Evolutionary conservation across 768 basidiomycete species (phyloP).

Genomic region (Boletus rex-veris): DNA sequence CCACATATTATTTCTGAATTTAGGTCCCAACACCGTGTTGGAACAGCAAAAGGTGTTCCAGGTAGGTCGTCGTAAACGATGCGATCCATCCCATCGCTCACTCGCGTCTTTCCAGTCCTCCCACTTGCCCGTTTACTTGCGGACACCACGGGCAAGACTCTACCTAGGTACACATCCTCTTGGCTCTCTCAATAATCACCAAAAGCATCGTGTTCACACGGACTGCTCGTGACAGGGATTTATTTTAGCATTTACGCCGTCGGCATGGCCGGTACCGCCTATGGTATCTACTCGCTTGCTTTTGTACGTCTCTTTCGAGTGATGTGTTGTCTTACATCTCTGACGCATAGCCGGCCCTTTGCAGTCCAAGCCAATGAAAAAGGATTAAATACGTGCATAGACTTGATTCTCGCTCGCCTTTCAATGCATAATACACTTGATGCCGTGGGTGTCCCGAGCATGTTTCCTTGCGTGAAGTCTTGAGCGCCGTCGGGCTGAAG

Average conservation of each 20-base stretch:
- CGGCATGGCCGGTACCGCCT: constrained; percentile 53
- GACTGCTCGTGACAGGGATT: constrained; percentile 39
- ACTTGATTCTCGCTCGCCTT: constrained; percentile 3
- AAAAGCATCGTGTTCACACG: neutral
- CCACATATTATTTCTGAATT: neutral
- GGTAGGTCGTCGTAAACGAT: constrained; percentile 35
- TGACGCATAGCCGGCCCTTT: neutral
- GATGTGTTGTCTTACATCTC: neutral
- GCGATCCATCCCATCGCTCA: constrained; percentile 2
- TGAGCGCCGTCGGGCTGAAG: neutral
- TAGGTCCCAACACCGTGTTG: constrained; percentile 61
- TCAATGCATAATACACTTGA: constrained; percentile 14
- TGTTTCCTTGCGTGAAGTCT: neutral
- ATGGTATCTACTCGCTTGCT: constrained; percentile 46
- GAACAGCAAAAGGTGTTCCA: constrained; percentile 67
- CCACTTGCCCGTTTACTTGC: constrained; percentile 53
- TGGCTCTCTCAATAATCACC: fast-evolving
- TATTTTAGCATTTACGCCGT: constrained; percentile 53
- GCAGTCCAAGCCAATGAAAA: constrained; percentile 32
- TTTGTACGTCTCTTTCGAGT: constrained; percentile 33
- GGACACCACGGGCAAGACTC: constrained; percentile 56
- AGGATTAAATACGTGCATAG: constrained; percentile 20
- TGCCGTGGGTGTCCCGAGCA: neutral
- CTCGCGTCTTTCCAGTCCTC: constrained; percentile 28
- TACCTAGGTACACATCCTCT: constrained; percentile 51